These are phyloP conservation scores for Aspergillus tubingensis DNA, from an alignment of 2,329 filamentous ascomycete genomes.

Conservation along the genomic window DNA sequence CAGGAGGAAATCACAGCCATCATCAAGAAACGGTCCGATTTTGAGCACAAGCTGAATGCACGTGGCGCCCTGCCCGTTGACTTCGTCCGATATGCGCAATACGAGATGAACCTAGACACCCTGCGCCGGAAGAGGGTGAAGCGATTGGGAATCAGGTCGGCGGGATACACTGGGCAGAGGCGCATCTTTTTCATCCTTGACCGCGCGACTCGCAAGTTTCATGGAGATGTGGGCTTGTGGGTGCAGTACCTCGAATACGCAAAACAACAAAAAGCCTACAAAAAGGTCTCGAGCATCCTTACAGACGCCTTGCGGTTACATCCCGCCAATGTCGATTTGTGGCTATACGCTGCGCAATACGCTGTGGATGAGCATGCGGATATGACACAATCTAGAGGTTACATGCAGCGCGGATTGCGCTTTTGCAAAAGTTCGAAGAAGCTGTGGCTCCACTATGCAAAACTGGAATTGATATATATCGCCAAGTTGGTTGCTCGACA, in stretches of 20 bases:
- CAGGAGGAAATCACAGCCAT: slow-evolving; percentile 89
- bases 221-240: slow-evolving; percentile 80
- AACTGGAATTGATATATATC: slow-evolving; percentile 90
- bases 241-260: slow-evolving; percentile 86
- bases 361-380: slow-evolving; percentile 78
- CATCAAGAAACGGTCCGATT: slow-evolving; percentile 85
- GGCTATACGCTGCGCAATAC: slow-evolving; percentile 79
- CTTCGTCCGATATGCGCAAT: slow-evolving; percentile 79
- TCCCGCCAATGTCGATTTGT: slow-evolving; percentile 78
- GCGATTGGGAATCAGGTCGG: slow-evolving; percentile 73
- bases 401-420: slow-evolving; percentile 85
- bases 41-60: slow-evolving; percentile 86
- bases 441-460: slow-evolving; percentile 88
- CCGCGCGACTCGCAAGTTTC: slow-evolving; percentile 79
- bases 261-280: slow-evolving; percentile 64
- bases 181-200: slow-evolving; percentile 89
- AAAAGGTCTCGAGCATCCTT: slow-evolving; percentile 62
- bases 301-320: slow-evolving; percentile 77
- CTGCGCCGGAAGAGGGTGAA: slow-evolving; percentile 81
- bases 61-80: slow-evolving; percentile 75
- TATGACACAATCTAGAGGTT: slow-evolving; percentile 79
- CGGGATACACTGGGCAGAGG: slow-evolving; percentile 71
- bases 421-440: slow-evolving; percentile 77
- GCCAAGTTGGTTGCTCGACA: slow-evolving; percentile 75
- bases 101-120: slow-evolving; percentile 68